Conservation (phyloP, 371 early-diverging fungal genomes). For the Syncephalastrum racemosum region DNA sequence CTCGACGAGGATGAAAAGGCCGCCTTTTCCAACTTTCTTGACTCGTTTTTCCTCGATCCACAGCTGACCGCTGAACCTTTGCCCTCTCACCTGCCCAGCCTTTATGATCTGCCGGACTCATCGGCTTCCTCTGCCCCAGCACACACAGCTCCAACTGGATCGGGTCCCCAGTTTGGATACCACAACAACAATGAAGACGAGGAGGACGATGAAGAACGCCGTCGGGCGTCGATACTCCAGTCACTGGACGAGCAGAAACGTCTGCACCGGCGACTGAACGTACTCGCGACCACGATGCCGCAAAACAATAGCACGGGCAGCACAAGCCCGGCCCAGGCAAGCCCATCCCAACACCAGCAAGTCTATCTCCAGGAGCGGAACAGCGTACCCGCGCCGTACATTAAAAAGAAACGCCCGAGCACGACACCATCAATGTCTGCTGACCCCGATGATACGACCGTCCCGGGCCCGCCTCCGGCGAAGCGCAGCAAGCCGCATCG, state of each 20-base stretch:
- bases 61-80: slow-evolving; percentile 28
- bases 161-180: not conserved
- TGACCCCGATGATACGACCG: too few species aligned
- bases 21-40: slow-evolving; percentile 43
- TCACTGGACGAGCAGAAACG: slow-evolving; percentile 40
- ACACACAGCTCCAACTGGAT: not conserved
- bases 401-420: slow-evolving; percentile 5
- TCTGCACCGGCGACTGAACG: slow-evolving; percentile 19
- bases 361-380: slow-evolving; percentile 5
- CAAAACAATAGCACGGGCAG: not conserved
- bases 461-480: slow-evolving; percentile 13
- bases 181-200: slow-evolving; percentile 7
- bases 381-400: not conserved
- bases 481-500: slow-evolving; percentile 39
- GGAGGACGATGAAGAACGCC: slow-evolving; percentile 32
- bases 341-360: slow-evolving; percentile 8
- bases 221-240: slow-evolving; percentile 33
- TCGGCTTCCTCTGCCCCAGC: slow-evolving; percentile 6
- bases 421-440: not conserved
- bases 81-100: slow-evolving; percentile 18
- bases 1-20: slow-evolving; percentile 46
- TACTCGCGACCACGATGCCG: too few species aligned
- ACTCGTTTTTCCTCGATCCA: slow-evolving; percentile 44
- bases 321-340: not conserved
- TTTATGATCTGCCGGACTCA: slow-evolving; percentile 16